Base-by-base conservation (phyloP, 2,329 filamentous ascomycete genomes). In the Diplodia corticola region DNA sequence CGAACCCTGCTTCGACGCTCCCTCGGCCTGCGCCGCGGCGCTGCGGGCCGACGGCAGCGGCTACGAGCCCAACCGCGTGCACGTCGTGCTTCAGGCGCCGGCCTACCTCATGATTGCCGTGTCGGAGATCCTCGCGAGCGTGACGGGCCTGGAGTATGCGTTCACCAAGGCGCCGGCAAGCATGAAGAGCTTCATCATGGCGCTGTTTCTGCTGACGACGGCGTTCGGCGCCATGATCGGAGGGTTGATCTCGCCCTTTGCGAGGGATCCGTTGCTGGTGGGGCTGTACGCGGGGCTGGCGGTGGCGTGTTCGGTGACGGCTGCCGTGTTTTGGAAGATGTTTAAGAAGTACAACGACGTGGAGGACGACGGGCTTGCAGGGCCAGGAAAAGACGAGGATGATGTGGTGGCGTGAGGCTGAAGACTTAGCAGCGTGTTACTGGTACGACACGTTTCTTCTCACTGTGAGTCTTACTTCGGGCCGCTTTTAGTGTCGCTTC, bases 211-310 rank as follows among this genome's bases (percentile, higher is more conserved):
- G 66, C 81, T 89, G 68, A 88, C 85, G 46, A 85, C 80, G 53
- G 87, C 86, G 3, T 81, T 86, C 51, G 85, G 85, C 3, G 82
- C 85, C 1, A 85, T 84, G 35, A 77, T 92, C 24, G 86, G 85
- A 2, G 85, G 88, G 70, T 84, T 88, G 2, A 78, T 91, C 13
- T 83, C 86, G 1, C 86, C 88, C 0, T 77, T 82, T 5, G 84
- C 86, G 6, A 83, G 83, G 66, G 86, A 92, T 73, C 89, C 89
- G 24, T 82, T 86, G 69, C 83, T 90, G 70, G 72, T 88, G 66
- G 90, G 87, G 86, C 84, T 91, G 82, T 90, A 89, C 71, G 80
- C 81, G 26, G 85, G 85, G 22, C 76, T 89, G n/a, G 83, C 82
- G 5, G 71, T 78, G 63, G 80, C 81, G 17, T 82, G 84, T 0